A percentile compares a stretch with the other conserved stretches of the same genome.
These are phyloP conservation scores for Erodium chrysanthum DNA, from an alignment of 441 rosid genomes.

Conservation along the genomic window DNA sequence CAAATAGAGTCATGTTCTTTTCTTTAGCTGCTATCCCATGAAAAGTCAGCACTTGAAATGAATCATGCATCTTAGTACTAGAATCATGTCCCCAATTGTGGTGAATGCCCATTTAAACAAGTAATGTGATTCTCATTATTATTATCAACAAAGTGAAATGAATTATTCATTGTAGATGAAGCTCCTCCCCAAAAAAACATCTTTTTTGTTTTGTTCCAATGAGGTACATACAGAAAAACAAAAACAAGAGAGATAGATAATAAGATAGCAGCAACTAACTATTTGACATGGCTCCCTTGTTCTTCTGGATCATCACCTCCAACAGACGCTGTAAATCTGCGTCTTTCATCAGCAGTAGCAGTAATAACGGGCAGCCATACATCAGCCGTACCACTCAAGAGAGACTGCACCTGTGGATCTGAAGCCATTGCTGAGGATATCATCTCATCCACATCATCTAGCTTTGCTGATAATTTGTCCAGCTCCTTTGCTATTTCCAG, in stretches of 20 bases:
- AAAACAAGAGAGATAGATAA: background rate
- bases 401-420: conserved; percentile 65
- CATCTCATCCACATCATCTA: conserved; percentile 78
- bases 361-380: conserved; percentile 84
- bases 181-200: background rate
- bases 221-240: background rate
- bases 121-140: too few relatives aligned
- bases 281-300: conserved; percentile 13
- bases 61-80: too few relatives aligned
- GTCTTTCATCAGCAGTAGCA: conserved; percentile 57
- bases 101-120: too few relatives aligned
- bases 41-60: too few relatives aligned
- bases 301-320: conserved; percentile 18
- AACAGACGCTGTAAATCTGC: conserved; percentile 39
- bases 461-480: conserved; percentile 66
- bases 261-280: background rate
- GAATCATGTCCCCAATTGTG: too few relatives aligned
- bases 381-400: conserved; percentile 70
- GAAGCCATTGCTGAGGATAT: conserved; percentile 41
- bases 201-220: background rate
- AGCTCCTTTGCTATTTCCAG: conserved; percentile 68
- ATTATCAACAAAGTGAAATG: too few relatives aligned
- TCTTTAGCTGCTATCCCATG: too few relatives aligned
- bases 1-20: too few relatives aligned
- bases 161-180: too few relatives aligned